Evolutionary conservation across 202 grass and related monocot genomes (phyloP).

Genomic region (Musa balbisiana): DNA sequence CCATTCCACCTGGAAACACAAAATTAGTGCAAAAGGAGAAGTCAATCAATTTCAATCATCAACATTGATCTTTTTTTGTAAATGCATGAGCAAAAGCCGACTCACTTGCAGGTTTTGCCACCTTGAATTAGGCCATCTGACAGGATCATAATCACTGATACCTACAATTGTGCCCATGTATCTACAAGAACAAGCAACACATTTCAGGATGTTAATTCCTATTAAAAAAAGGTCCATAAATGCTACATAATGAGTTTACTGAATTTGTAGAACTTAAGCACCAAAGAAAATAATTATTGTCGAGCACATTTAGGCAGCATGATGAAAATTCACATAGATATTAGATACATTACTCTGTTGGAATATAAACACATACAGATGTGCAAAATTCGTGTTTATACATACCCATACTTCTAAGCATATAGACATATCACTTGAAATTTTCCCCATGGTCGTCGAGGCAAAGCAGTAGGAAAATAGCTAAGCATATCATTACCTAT

Average conservation of each 20-base stretch:
- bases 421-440: too few species aligned
- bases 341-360: too few species aligned
- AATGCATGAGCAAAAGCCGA: neutral
- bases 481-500: too few species aligned
- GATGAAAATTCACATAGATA: too few species aligned
- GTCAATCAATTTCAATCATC: too few species aligned
- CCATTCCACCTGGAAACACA: slow-evolving; percentile 80
- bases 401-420: too few species aligned
- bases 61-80: neutral
- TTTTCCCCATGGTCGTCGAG: too few species aligned
- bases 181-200: slow-evolving; percentile 30
- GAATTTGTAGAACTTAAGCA: neutral
- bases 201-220: neutral
- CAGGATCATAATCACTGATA: slow-evolving; percentile 73
- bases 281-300: neutral
- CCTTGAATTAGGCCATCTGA: slow-evolving; percentile 96
- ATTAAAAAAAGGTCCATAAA: neutral
- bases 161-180: slow-evolving; percentile 77
- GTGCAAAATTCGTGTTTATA: too few species aligned
- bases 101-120: slow-evolving; percentile 85
- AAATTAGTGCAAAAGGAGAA: neutral
- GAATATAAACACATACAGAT: too few species aligned
- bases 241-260: neutral
- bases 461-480: too few species aligned
- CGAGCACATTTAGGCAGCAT: neutral